Percentiles rank a stretch among this genome's conserved stretches.
phyloP scores from a whole-genome alignment of 331 rosid species.

The Arachis monticola region DNA sequence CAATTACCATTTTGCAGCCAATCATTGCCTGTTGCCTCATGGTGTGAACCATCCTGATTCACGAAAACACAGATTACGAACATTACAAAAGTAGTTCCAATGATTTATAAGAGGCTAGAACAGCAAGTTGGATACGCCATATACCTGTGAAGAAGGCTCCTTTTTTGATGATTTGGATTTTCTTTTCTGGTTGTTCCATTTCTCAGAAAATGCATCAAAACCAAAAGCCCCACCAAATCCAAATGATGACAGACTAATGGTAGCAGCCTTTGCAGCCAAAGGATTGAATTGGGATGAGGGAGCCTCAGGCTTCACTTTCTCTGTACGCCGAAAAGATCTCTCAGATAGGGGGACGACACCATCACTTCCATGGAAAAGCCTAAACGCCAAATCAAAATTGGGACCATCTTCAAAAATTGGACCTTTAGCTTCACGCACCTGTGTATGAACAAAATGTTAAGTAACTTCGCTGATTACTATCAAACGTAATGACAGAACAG shows the following conservation, averaged over 20 bases:
- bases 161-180: conserved; percentile 78
- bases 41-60: conserved; percentile 76
- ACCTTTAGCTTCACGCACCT: conserved; percentile 85
- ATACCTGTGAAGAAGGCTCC: conserved; percentile 78
- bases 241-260: conserved; percentile 94
- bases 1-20: conserved; percentile 92
- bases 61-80: conserved; percentile 32
- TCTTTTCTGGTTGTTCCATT: conserved; percentile 78
- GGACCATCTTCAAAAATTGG: conserved; percentile 99
- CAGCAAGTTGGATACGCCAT: conserved; percentile 11
- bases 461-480: conserved; percentile 26
- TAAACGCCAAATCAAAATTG: conserved; percentile 90
- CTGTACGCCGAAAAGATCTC: conserved; percentile 59
- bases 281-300: conserved; percentile 79
- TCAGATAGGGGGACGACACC: conserved; percentile 93
- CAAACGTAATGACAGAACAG: conserved; percentile 8
- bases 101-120: conserved; percentile 8
- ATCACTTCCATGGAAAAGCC: conserved; percentile 91
- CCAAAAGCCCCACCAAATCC: conserved; percentile 90
- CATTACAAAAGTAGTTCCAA: conserved; percentile 19
- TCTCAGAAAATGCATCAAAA: conserved; percentile 80
- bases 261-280: conserved; percentile 97
- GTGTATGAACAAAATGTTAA: conserved; percentile 30
- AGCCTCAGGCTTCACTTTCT: conserved; percentile 52
- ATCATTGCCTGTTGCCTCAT: conserved; percentile 80